A percentile compares a stretch with the other conserved stretches of the same genome.
These are phyloP conservation scores for Yarrowia keelungensis DNA, from an alignment of 805 yeast genomes.

Conservation along the genomic window DNA sequence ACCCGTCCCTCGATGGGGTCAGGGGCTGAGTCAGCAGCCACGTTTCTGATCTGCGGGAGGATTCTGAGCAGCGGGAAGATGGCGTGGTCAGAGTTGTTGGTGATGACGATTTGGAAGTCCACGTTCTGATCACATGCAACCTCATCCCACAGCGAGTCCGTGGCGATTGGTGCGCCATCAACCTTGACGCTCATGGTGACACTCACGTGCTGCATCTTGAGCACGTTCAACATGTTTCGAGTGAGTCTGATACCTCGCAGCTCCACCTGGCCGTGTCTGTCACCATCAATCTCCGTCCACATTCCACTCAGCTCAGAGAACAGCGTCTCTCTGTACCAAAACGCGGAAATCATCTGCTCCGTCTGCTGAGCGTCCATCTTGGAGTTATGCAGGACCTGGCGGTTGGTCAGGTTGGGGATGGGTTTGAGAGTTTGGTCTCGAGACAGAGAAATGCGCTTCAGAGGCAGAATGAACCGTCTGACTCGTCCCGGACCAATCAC, in stretches of 20 bases:
- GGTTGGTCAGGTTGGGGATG: constrained; percentile 74
- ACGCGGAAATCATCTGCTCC: constrained; percentile 62
- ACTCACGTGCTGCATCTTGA: constrained; percentile 48
- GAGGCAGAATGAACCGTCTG: constrained; percentile 72
- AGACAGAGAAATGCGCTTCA: constrained; percentile 60
- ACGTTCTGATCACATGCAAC: constrained; percentile 51
- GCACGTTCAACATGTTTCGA: constrained; percentile 62
- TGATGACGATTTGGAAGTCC: constrained; percentile 57
- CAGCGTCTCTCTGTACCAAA: constrained; percentile 81
- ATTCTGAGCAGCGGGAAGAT: constrained; percentile 68
- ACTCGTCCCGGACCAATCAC: constrained; percentile 56
- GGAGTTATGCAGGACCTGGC: constrained; percentile 67
- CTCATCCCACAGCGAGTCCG: constrained; percentile 26
- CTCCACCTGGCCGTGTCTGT: constrained; percentile 65
- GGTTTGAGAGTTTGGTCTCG: constrained; percentile 56
- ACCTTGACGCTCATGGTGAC: constrained; percentile 39
- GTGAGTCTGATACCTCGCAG: constrained; percentile 70
- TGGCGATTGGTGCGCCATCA: constrained; percentile 50
- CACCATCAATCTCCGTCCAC: constrained; percentile 59
- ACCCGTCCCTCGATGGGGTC: constrained; percentile 61
- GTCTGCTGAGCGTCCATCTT: constrained; percentile 62
- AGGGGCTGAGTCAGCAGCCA: constrained; percentile 31
- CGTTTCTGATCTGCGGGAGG: constrained; percentile 52
- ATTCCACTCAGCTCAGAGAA: constrained; percentile 64
- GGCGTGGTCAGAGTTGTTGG: constrained; percentile 55